Evolutionary conservation across 805 yeast genomes (phyloP).

Genomic region (Henningerozyma blattae): DNA sequence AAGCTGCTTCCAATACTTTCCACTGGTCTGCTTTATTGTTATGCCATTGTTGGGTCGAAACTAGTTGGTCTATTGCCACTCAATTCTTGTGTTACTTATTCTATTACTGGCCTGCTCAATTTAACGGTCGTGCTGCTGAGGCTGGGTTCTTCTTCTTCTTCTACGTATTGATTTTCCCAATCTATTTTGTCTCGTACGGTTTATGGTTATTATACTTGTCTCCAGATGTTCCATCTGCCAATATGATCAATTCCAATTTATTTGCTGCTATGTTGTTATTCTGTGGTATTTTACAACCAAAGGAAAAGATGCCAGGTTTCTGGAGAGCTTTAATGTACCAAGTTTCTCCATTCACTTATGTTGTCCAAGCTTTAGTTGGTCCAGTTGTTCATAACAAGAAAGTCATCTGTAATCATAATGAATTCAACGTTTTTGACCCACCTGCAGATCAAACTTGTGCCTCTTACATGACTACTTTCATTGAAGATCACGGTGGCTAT

Average conservation of each 20-base stretch:
- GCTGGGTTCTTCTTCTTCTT: slow-evolving; percentile 43
- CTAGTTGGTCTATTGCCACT: slow-evolving; percentile 33
- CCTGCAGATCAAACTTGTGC: slow-evolving; percentile 40
- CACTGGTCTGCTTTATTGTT: slow-evolving; percentile 50
- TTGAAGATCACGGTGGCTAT: slow-evolving; percentile 32
- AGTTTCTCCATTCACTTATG: slow-evolving; percentile 37
- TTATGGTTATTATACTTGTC: slow-evolving; percentile 36
- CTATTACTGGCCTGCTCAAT: slow-evolving; percentile 38
- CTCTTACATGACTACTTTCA: slow-evolving; percentile 27
- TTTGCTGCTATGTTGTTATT: slow-evolving; percentile 41
- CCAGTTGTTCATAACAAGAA: slow-evolving; percentile 29
- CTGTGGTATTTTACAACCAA: slow-evolving; percentile 42
- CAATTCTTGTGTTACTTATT: slow-evolving; percentile 34
- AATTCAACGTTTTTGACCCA: slow-evolving; percentile 29
- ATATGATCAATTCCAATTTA: slow-evolving; percentile 33
- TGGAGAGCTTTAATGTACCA: slow-evolving; percentile 36
- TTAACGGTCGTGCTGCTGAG: slow-evolving; percentile 31
- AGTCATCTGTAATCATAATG: slow-evolving; percentile 28
- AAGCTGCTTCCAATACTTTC: slow-evolving; percentile 60
- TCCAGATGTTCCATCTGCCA: slow-evolving; percentile 32
- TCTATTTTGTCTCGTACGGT: slow-evolving; percentile 40
- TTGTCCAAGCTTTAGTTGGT: slow-evolving; percentile 31
- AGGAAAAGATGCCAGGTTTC: slow-evolving; percentile 32
- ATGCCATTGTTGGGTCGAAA: slow-evolving; percentile 33
- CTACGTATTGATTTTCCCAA: slow-evolving; percentile 37